These are phyloP conservation scores for Deuterostichococcus epilithicus DNA, from an alignment of 139 green algal genomes.

Conservation along the genomic window DNA sequence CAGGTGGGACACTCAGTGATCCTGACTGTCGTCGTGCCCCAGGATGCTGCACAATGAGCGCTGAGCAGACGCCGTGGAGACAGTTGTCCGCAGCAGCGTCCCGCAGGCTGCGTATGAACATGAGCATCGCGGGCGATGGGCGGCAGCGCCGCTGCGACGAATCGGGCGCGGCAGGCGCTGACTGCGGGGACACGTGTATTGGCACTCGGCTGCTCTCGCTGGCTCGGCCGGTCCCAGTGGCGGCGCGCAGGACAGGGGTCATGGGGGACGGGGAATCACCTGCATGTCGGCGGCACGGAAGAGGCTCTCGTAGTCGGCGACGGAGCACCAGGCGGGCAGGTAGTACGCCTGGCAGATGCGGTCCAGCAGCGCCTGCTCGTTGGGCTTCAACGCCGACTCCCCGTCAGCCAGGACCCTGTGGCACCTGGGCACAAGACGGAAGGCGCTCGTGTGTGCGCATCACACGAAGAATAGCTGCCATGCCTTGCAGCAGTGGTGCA, in stretches of 20 bases:
- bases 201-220: neutral
- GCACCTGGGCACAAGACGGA: neutral
- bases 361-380: constrained; percentile 78
- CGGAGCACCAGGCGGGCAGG: constrained; percentile 91
- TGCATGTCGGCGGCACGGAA: constrained; percentile 46
- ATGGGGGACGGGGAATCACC: constrained; percentile 3
- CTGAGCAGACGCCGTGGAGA: no score
- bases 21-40: no score
- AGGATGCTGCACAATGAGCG: no score
- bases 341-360: constrained; percentile 97
- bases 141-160: no score
- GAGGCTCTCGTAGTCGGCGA: constrained; percentile 81
- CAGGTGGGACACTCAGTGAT: no score
- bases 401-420: constrained; percentile 34
- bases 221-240: neutral
- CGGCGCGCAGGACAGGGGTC: neutral
- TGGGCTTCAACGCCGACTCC: constrained; percentile 32
- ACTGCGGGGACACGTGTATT: no score
- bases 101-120: no score
- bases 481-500: neutral
- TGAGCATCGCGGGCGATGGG: no score
- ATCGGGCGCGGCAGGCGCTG: no score
- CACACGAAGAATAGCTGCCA: neutral
- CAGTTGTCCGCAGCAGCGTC: no score
- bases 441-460: no score